A percentile compares a stretch with the other conserved stretches of the same genome.
Evolutionary conservation across 2,329 filamentous ascomycete genomes (phyloP).

Genomic region (Colletotrichum musicola): DNA sequence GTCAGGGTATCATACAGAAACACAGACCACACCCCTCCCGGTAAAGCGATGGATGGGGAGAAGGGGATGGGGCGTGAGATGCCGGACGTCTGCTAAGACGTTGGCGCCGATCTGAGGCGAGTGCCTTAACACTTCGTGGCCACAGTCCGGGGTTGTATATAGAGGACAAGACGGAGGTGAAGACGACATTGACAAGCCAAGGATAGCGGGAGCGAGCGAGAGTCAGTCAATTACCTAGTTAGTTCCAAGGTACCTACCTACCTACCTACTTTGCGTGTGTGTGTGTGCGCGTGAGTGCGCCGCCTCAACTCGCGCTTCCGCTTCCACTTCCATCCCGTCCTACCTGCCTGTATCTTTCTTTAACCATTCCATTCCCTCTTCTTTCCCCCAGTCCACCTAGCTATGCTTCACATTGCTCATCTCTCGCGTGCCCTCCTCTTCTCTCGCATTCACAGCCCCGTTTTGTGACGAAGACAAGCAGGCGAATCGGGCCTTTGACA

Average conservation of each 20-base stretch:
- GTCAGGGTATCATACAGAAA: constrained; percentile 21
- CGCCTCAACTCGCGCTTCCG: constrained; percentile 25
- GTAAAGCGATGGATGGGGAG: neutral
- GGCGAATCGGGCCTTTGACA: constrained; percentile 5
- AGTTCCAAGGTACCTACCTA: neutral
- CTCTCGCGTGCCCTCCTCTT: constrained; percentile 17
- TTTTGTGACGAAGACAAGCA: neutral
- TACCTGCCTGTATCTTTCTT: constrained; percentile 20
- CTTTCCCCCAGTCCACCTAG: neutral
- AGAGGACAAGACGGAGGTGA: constrained; percentile 2
- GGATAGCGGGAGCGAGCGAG: constrained; percentile 27
- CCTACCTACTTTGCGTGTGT: neutral
- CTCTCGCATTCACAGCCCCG: neutral
- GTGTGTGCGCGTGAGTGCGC: neutral
- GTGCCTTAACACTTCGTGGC: constrained; percentile 22
- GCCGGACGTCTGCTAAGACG: constrained; percentile 29
- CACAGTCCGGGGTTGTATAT: constrained; percentile 28
- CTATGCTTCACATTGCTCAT: constrained; percentile 8
- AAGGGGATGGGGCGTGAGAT: constrained; percentile 19
- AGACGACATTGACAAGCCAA: constrained; percentile 17
- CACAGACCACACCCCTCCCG: constrained; percentile 3
- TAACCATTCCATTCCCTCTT: constrained; percentile 3
- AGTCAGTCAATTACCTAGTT: constrained; percentile 21
- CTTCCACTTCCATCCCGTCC: neutral
- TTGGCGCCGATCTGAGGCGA: constrained; percentile 22